Evolutionary conservation across 176 grass and related monocot species (phyloP).

Genomic region (Cocos nucifera): DNA sequence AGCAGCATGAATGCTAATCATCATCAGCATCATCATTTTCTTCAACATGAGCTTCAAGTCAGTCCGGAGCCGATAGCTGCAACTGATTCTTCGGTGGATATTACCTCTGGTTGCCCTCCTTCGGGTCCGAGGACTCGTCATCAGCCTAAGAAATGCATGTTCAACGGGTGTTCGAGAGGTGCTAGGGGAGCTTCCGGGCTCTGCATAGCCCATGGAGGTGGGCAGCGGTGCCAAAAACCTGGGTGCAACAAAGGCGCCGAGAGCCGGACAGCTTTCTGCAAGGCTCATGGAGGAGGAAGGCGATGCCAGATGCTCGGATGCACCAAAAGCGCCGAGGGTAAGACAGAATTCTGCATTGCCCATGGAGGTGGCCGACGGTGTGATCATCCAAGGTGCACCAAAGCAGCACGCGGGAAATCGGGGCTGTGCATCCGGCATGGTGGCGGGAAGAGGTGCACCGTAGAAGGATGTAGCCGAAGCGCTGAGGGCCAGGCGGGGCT

Average conservation of each 20-base stretch:
- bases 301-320: constrained; percentile 57
- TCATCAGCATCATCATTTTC: constrained; percentile 5
- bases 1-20: neutral
- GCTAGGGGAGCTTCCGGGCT: constrained; percentile 52
- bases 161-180: constrained; percentile 59
- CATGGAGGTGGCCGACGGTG: constrained; percentile 53
- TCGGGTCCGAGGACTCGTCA: constrained; percentile 33
- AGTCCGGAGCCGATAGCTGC: constrained; percentile 46
- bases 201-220: constrained; percentile 61
- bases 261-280: constrained; percentile 57
- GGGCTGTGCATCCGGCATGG: constrained; percentile 58
- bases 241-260: constrained; percentile 62
- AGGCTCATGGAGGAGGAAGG: constrained; percentile 53
- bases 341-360: constrained; percentile 63
- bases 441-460: constrained; percentile 48
- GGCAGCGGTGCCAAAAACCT: constrained; percentile 56
- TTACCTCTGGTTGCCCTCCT: constrained; percentile 27
- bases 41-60: constrained; percentile 27
- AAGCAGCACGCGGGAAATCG: constrained; percentile 57
- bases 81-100: constrained; percentile 44
- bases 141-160: constrained; percentile 60
- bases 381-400: constrained; percentile 38
- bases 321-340: constrained; percentile 58
- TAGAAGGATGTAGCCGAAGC: constrained; percentile 46
- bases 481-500: constrained; percentile 54